Percentiles rank a stretch among this genome's conserved stretches.
phyloP scores from a whole-genome alignment of 2,329 filamentous ascomycete species.

The Waltergamsia citrina region DNA sequence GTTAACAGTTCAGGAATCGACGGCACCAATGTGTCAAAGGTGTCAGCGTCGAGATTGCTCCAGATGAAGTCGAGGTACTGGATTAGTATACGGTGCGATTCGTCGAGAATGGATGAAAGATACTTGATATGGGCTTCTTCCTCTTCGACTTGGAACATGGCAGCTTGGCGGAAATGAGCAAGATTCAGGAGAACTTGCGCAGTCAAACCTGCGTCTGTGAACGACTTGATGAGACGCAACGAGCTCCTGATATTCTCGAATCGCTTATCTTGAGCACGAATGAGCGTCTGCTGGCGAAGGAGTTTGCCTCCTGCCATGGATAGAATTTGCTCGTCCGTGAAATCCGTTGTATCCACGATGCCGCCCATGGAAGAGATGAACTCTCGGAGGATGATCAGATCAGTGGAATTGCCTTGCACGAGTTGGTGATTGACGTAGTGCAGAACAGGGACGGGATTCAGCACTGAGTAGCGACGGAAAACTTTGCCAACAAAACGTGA shows the following conservation, averaged over 20 bases:
- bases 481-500: slow-evolving; percentile 87
- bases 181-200: slow-evolving; percentile 82
- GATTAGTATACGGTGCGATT: slow-evolving; percentile 73
- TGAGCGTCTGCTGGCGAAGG: slow-evolving; percentile 70
- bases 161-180: slow-evolving; percentile 82
- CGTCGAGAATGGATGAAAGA: slow-evolving; percentile 79
- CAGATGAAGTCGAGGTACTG: slow-evolving; percentile 88
- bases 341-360: slow-evolving; percentile 76
- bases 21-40: slow-evolving; percentile 74
- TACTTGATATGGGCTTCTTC: slow-evolving; percentile 78
- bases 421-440: slow-evolving; percentile 87
- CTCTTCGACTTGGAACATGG: slow-evolving; percentile 65
- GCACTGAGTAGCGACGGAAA: slow-evolving; percentile 74
- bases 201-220: slow-evolving; percentile 70
- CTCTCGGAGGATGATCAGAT: slow-evolving; percentile 85
- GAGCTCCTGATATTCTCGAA: slow-evolving; percentile 68
- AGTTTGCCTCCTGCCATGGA: slow-evolving; percentile 82
- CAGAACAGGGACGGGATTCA: slow-evolving; percentile 77
- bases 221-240: slow-evolving; percentile 67
- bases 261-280: slow-evolving; percentile 72
- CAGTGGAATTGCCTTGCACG: slow-evolving; percentile 71
- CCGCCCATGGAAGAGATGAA: slow-evolving; percentile 90
- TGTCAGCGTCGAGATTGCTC: slow-evolving; percentile 62
- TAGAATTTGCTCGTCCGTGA: slow-evolving; percentile 78
- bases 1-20: slow-evolving; percentile 63